Base-by-base conservation (phyloP, 2,329 filamentous ascomycete genomes). In the Mycosphaerella sp. region DNA sequence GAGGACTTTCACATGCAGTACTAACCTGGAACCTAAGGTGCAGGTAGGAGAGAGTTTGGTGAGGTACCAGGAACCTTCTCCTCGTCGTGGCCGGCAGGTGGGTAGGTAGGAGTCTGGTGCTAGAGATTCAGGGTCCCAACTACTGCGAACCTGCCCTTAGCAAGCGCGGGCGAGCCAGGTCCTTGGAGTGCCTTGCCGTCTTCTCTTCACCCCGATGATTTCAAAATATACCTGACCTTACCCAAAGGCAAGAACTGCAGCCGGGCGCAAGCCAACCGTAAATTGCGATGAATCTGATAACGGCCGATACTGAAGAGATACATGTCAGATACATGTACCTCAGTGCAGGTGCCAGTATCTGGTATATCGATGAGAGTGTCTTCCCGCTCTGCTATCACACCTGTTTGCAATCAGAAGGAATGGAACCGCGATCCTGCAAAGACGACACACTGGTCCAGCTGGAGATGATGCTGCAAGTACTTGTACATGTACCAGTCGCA, bases 61-160 rank as follows among this genome's bases (percentile, higher is more conserved):
- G 59, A 12, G 59, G 36, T 38, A 47, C 54, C 11, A 69, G 38
- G 45, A 69, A 68, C 1, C 2, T 64, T 68, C 46, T 59, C 62
- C 53, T 70, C 66, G 45, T 70, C 68, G 56, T 70, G 67, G 3
- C 68, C 67, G 7, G 67, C 67, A n/a, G 69, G 66, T n/a, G n/a
- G n/a, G n/a, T n/a, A n/a, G 70, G 62, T 29, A 63, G 52, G 12
- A 66, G 67, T 32, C 64, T 57, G 26, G 26, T 67, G 64, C 59
- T 68, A 68, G 7, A 70, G 62, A 23, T 66, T 59, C 48, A 67
- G 26, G 26, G 26, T 66, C 6, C 66, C 14, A 21, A 2, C 21
- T 69, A 23, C 64, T 66, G 17, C 64, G 63, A 53, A 69, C 69
- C 64, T 68, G 70, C 11, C 67, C 66, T 11, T 66, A 64, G 56